Evolutionary conservation across 2,329 filamentous ascomycete species (phyloP).

Genomic region (Chaetomiaceae sp.): DNA sequence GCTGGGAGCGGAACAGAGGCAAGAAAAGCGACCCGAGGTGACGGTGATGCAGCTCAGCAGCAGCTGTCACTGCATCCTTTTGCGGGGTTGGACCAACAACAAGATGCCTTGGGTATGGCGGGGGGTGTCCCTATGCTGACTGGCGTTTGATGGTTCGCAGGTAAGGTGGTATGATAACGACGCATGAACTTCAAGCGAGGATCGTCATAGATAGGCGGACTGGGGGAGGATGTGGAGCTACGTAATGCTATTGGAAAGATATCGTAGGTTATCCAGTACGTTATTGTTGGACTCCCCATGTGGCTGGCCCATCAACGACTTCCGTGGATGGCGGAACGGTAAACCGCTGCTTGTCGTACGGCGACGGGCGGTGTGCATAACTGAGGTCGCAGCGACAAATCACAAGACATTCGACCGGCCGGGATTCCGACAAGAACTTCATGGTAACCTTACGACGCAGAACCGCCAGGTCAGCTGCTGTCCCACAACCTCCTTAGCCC

Average conservation of each 20-base stretch:
- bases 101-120: neutral
- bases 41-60: neutral
- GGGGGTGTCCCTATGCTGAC: constrained; percentile 6
- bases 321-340: too few relatives aligned
- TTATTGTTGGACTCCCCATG: neutral
- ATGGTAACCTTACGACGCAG: neutral
- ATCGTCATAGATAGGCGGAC: neutral
- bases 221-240: neutral
- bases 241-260: neutral
- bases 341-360: too few relatives aligned
- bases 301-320: neutral
- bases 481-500: constrained; percentile 59
- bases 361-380: too few relatives aligned
- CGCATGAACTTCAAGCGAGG: neutral
- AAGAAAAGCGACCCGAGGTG: neutral
- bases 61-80: neutral
- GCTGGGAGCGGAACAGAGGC: neutral
- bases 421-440: too few relatives aligned
- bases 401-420: too few relatives aligned
- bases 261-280: neutral
- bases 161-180: neutral
- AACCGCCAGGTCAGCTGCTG: constrained; percentile 20
- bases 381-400: too few relatives aligned
- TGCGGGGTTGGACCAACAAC: constrained; percentile 7
- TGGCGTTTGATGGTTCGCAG: neutral